Conservation (phyloP, 2,329 filamentous ascomycete species). For the Fusarium continuum region DNA sequence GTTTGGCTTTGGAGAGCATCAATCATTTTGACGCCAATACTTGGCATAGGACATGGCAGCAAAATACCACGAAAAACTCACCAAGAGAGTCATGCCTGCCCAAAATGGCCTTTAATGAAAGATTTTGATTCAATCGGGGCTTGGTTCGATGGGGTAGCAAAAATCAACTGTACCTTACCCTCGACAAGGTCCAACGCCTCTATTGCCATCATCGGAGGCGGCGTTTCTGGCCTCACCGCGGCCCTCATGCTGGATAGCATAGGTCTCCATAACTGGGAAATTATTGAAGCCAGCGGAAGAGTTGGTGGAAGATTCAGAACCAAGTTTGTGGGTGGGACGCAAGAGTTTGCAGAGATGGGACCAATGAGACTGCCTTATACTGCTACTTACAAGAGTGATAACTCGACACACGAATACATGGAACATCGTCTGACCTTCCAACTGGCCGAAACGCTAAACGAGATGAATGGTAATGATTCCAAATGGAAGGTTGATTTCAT, state of each 20-base stretch:
- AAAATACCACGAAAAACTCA: not conserved
- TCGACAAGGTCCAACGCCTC: not conserved
- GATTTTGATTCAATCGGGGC: slow-evolving; percentile 14
- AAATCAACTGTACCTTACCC: not conserved
- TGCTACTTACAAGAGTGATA: slow-evolving; percentile 59
- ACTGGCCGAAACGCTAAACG: slow-evolving; percentile 67
- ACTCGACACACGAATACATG: slow-evolving; percentile 65
- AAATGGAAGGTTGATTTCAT: slow-evolving; percentile 67
- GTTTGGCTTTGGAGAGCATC: not conserved
- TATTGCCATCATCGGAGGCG: slow-evolving; percentile 71
- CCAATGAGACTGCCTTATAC: slow-evolving; percentile 71
- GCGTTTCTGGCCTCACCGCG: slow-evolving; percentile 72
- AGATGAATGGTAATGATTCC: slow-evolving; percentile 61
- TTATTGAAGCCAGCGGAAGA: slow-evolving; percentile 68
- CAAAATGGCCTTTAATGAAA: not conserved
- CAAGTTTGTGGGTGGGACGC: slow-evolving; percentile 63
- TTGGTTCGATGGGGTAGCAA: slow-evolving; percentile 13
- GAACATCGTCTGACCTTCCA: slow-evolving; percentile 74
- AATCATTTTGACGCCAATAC: not conserved
- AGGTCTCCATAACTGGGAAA: slow-evolving; percentile 68
- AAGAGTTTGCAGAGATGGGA: slow-evolving; percentile 60
- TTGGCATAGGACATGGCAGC: not conserved
- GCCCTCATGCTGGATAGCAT: slow-evolving; percentile 59
- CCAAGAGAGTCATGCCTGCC: fast-evolving
- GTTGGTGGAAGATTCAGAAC: slow-evolving; percentile 73